Conservation (phyloP, 495 filamentous ascomycete genomes). For the Paragyromitra xinjiangensis region DNA sequence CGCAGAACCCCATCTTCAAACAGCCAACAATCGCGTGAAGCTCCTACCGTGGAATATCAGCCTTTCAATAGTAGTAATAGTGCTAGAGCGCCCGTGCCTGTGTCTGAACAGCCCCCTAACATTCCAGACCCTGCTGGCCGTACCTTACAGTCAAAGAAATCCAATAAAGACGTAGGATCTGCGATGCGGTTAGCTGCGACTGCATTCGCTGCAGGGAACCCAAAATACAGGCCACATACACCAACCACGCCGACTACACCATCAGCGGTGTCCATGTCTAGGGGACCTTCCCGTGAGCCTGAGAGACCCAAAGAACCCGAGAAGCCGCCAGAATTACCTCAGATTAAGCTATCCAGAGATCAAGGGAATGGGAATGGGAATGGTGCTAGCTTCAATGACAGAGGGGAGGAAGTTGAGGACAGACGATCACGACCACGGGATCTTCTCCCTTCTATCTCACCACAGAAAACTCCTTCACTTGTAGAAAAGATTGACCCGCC, state of each 20-base stretch:
- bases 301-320: conserved; percentile 30
- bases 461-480: conserved; percentile 18
- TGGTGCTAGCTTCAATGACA: conserved; percentile 10
- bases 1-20: conserved; percentile 53
- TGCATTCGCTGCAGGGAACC: conserved; percentile 68
- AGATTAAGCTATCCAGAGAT: conserved; percentile 53
- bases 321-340: conserved; percentile 44
- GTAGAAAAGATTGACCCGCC: conserved; percentile 47
- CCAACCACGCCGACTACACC: conserved; percentile 52
- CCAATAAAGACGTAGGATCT: conserved; percentile 66
- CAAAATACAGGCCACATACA: conserved; percentile 52
- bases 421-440: conserved; percentile 45
- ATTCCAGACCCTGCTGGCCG: conserved; percentile 18
- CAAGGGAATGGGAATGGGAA: conserved; percentile 38
- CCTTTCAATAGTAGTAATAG: conserved; percentile 39
- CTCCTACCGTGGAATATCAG: conserved; percentile 47
- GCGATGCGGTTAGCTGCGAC: conserved; percentile 85
- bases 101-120: conserved; percentile 22
- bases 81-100: conserved; percentile 23
- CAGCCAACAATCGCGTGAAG: conserved; percentile 52
- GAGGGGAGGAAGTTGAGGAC: conserved; percentile 32
- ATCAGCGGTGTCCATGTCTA: conserved; percentile 39
- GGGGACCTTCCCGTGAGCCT: conserved; percentile 44
- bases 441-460: conserved; percentile 18
- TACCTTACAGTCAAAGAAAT: conserved; percentile 53